Conservation (phyloP, 768 basidiomycete genomes). For the Boletus bicolor region DNA sequence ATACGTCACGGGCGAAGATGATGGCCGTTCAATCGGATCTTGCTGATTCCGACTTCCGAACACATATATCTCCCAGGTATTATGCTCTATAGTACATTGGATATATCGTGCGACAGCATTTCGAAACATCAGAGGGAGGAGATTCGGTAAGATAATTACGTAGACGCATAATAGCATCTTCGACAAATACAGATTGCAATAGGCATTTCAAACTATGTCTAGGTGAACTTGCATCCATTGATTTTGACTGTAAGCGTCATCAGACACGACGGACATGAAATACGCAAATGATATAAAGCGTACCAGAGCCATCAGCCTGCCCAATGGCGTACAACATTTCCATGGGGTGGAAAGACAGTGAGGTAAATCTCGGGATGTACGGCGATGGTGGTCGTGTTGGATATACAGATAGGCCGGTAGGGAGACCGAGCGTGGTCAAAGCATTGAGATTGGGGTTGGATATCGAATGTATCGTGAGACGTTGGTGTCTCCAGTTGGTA, state of each 20-base stretch:
- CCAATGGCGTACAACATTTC: conserved; percentile 83
- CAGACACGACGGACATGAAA: background rate
- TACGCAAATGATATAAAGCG: conserved; percentile 10
- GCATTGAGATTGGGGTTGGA: conserved; percentile 27
- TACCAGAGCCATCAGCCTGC: conserved; percentile 64
- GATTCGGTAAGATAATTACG: conserved; percentile 16
- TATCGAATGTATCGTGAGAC: conserved; percentile 58
- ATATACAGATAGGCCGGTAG: conserved; percentile 53
- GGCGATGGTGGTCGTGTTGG: conserved; percentile 58
- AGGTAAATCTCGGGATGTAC: conserved; percentile 59
- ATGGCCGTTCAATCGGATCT: background rate
- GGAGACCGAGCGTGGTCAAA: conserved; percentile 44
- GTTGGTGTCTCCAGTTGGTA: conserved; percentile 64
- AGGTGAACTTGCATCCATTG: conserved; percentile 53
- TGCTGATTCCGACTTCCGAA: background rate
- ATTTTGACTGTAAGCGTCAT: conserved; percentile 44
- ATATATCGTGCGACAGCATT: conserved; percentile 13
- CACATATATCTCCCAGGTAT: background rate
- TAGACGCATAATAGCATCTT: background rate
- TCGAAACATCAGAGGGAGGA: conserved; percentile 3
- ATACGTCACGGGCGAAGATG: background rate
- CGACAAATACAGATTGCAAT: background rate
- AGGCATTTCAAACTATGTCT: background rate
- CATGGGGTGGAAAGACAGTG: conserved; percentile 77
- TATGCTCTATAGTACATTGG: conserved; percentile 17